Evolutionary conservation across 1,284 basidiomycete genomes (phyloP), one percentile per base, ranked within the genome.

Genomic region (Coniophora puteana): DNA sequence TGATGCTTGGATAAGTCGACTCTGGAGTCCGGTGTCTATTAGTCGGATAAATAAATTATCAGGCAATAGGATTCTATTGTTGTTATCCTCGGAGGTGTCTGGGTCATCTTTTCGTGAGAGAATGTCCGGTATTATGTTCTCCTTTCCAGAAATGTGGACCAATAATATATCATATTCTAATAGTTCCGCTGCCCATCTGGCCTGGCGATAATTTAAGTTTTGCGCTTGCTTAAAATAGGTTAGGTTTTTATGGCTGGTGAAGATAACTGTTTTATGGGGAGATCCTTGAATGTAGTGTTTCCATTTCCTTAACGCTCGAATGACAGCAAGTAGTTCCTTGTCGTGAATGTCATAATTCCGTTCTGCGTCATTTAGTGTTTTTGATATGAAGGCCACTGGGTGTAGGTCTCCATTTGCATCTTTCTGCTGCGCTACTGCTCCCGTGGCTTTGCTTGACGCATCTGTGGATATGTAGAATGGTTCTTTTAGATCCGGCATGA

Each of bases 271-370:
- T 0, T 42, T 33, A 1, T 57, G 23, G 4, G n/a, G 10, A 1
- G 49, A 31, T 12, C 67, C 67, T 45, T 58, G 38, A 0, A 67
- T 45, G 41, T 65, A 68, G 25, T 69, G 63, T 17, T 57, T 31
- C 71, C 67, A 77, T 34, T 61, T 49, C 20, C 62, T 43, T 1
- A 74, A 46, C 0, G 64, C 51, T 14, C 52, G 18, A 2, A 74
- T 59, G 12, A 76, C 66, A 0, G 66, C 66, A 0, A 75, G 28
- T 13, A 78, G 40, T 56, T 79, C 72, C 40, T 65, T 58, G 48
- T 80, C 67, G 48, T 72, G 64, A 25, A 71, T 68, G 16, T 66
- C 57, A 50, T 74, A 77, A 47, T 76, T 76, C 5, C 53, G 36
- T 52, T 66, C 51, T 3, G 51, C 41, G 25, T 48, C 43, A 20